Evolutionary conservation across 1,139 yeast genomes (phyloP), one percentile per base, ranked within the genome.

Genomic region (Saccharomycopsis hybrid): DNA sequence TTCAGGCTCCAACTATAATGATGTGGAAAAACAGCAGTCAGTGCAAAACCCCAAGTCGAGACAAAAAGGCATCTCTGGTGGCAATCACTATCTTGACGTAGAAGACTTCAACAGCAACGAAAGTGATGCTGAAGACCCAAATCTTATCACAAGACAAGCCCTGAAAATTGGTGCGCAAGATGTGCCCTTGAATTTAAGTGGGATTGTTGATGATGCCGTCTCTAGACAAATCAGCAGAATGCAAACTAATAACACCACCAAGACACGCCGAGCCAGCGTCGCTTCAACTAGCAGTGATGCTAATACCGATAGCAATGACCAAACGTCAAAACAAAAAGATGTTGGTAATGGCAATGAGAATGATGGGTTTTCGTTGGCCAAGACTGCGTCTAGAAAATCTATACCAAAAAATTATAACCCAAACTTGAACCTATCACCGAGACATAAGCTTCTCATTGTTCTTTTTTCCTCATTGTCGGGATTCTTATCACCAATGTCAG

Each of bases 401-500:
- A 38, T 45, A 5, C 54, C 55, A 3, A 47, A 50, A 18, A 52
- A 52, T 38, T 52, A 41, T 30, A 52, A 52, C 32, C 51, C 50
- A n/a, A 48, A 52, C 18, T 44, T 52, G 25, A 45, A 44, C 7
- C 39, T 52, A 8, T 33, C 44, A 2, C 11, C 27, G n/a, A 24
- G 27, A 7, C 44, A 41, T n/a, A 51, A 48, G 40, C 39, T 30
- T 33, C 24, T 39, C 4, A 50, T 62, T 8, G 62, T 62, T 2
- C 49, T 58, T 30, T 56, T 62, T 4, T 60, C 60, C 2, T 56
- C 65, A 4, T 43, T 64, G 24, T 62, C 66, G 4, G 61, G 66
- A 47, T 68, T 75, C 49, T 56, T 74, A 27, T 66, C 77, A 0
- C 78, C 80, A 1, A 55, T 72, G 49, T 64, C 71, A 3, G 65